A percentile compares a stretch with the other conserved stretches of the same genome.
These are phyloP conservation scores for Bolboschoenoplectus hybrid DNA, from an alignment of 202 grass and related monocot genomes.

Conservation along the genomic window DNA sequence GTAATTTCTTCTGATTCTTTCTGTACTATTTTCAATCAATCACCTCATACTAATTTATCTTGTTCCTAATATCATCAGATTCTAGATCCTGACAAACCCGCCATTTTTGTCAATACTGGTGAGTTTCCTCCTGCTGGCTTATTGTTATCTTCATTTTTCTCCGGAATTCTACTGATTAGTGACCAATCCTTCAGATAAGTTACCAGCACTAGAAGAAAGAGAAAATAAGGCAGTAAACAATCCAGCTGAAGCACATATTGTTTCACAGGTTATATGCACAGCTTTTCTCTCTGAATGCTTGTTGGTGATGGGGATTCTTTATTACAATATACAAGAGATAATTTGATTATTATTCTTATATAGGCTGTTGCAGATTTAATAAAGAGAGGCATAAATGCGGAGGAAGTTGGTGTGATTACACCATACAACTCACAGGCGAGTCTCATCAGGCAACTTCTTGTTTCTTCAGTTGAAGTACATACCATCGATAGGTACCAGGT, in stretches of 20 bases:
- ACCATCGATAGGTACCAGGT: constrained; percentile 99
- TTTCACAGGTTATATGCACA: constrained; percentile 61
- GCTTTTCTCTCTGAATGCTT: constrained; percentile 25
- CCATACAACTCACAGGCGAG: constrained; percentile 93
- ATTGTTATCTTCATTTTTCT: constrained; percentile 21
- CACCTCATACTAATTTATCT: constrained; percentile 19
- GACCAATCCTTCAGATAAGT: constrained; percentile 63
- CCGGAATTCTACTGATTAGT: constrained; percentile 29
- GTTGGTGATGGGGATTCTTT: not conserved
- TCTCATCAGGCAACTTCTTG: constrained; percentile 71
- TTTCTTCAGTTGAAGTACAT: constrained; percentile 80
- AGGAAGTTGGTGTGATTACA: constrained; percentile 87
- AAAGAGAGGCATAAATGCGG: constrained; percentile 67
- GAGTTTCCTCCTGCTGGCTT: constrained; percentile 29
- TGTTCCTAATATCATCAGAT: constrained; percentile 66
- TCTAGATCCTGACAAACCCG: constrained; percentile 69
- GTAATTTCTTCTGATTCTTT: not conserved
- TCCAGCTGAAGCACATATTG: constrained; percentile 74
- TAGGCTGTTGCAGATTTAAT: constrained; percentile 72
- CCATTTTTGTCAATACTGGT: constrained; percentile 85
- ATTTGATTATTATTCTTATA: constrained; percentile 34
- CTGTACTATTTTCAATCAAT: not conserved
- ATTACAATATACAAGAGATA: constrained; percentile 22
- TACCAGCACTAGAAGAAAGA: constrained; percentile 71
- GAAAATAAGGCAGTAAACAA: constrained; percentile 72